Conservation (phyloP, 2,329 filamentous ascomycete species). For the Pestalotiopsis fici region DNA sequence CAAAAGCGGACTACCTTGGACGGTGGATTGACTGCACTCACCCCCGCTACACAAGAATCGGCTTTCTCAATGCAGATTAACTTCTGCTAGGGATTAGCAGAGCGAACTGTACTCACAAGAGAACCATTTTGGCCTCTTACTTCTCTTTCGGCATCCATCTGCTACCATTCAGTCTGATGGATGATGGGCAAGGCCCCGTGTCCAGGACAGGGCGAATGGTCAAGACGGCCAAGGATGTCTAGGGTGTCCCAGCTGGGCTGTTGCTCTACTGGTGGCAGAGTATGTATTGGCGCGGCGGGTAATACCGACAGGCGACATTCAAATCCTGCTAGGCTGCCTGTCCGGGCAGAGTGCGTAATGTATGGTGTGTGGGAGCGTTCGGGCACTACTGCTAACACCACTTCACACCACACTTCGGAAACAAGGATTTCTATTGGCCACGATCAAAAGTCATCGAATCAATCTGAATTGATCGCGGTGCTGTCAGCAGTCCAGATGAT, state of each 20-base stretch:
- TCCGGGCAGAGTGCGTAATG: not conserved
- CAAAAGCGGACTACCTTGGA: conserved; percentile 7
- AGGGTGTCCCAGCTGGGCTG: not conserved
- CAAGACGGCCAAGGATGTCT: not conserved
- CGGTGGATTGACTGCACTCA: not conserved
- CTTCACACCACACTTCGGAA: not conserved
- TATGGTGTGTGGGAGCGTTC: not conserved
- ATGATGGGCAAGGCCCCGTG: not conserved
- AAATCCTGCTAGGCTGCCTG: not conserved
- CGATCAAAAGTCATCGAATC: not conserved
- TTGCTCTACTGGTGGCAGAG: not conserved
- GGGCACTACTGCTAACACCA: not conserved
- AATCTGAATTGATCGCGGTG: not conserved
- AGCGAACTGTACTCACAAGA: not conserved
- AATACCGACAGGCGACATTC: not conserved
- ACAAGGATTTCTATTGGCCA: not conserved
- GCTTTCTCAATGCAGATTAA: not conserved
- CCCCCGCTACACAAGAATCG: conserved; percentile 1
- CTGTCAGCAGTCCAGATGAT: not conserved
- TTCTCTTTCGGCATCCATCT: not conserved
- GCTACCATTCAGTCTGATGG: not conserved
- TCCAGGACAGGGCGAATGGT: not conserved
- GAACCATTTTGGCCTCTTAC: not conserved
- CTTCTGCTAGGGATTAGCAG: not conserved
- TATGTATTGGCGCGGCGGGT: not conserved